Evolutionary conservation across 805 yeast species (phyloP), one percentile per base, ranked within the genome.

Genomic region (Kazachstania kunashirensis): DNA sequence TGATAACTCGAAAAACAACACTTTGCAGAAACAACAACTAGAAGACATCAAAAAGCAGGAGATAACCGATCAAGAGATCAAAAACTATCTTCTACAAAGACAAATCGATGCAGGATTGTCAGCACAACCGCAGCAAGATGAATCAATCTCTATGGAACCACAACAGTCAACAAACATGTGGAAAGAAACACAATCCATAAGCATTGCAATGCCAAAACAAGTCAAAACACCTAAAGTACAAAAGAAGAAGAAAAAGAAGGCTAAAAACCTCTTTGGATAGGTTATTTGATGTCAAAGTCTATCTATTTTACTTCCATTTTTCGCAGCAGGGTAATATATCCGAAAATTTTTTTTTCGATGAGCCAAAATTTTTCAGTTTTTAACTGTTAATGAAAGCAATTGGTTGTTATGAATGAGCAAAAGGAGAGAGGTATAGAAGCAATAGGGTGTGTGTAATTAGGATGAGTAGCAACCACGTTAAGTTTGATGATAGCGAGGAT

Each of bases 1-100:
- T 12, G 82, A 78, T 48, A 67, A 61, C 24, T 69, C 79, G 1
- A 68, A 73, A 2, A 73, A 65, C 29, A 69, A 73, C 6, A 38
- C 67, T 3, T 40, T 59, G 40, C 57, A 73, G 32, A 65, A 65
- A 36, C 65, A 66, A 17, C 52, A 58, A 30, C 20, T 65, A 8
- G 41, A 51, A 27, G 66, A 66, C 40, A 54, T 67, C 29, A 64
- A 62, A 27, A 47, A 58, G 18, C 40, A 47, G 2, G 59, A 63
- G 7, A 54, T 54, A 33, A 57, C 62, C 6, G 84, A 77, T 25
- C 73, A 71, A 29, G 70, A 68, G 13, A 40, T 68, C 10, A 58
- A 66, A 9, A 51, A 57, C 40, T 64, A 57, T 42, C 35, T 68
- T 13, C 41, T 82, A n/a, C 60, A 70, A 29, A 51, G 60, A 25